Conservation (phyloP, 768 basidiomycete species). For the Boletus tylopilopsis region DNA sequence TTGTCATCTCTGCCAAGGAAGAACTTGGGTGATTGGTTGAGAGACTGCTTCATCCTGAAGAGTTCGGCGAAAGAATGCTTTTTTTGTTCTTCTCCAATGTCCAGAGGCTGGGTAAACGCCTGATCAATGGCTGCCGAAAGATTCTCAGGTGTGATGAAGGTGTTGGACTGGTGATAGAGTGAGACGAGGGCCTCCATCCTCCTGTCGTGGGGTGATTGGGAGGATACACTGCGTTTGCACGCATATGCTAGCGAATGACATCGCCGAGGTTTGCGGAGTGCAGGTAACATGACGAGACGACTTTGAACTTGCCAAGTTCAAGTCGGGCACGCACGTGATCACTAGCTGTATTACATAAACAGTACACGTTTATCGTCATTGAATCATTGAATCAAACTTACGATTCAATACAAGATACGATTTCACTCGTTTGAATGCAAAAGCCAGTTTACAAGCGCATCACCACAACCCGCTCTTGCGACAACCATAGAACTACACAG, state of each 20-base stretch:
- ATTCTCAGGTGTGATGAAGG: constrained; percentile 69
- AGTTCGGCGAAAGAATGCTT: constrained; percentile 16
- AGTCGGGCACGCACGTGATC: neutral
- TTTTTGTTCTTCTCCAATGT: constrained; percentile 16
- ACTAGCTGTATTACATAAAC: constrained; percentile 15
- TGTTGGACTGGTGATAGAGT: constrained; percentile 72
- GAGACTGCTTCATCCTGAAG: constrained; percentile 6
- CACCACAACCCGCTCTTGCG: neutral
- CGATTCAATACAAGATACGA: no score
- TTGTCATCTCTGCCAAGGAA: constrained; percentile 28
- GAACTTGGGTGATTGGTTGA: constrained; percentile 19
- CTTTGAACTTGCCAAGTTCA: neutral
- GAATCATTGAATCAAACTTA: no score
- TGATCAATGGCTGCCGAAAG: constrained; percentile 61
- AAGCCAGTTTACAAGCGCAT: neutral
- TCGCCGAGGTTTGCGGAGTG: constrained; percentile 3
- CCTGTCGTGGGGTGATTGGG: constrained; percentile 20
- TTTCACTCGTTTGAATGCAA: neutral
- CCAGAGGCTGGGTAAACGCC: constrained; percentile 43
- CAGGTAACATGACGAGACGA: constrained; percentile 12
- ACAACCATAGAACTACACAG: neutral
- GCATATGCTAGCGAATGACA: constrained; percentile 4
- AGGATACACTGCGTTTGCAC: constrained; percentile 19
- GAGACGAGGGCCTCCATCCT: constrained; percentile 70
- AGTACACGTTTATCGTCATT: neutral